These are phyloP conservation scores for Lagenidium giganteum DNA, from an alignment of 352 stramenopile genomes.

Conservation along the genomic window DNA sequence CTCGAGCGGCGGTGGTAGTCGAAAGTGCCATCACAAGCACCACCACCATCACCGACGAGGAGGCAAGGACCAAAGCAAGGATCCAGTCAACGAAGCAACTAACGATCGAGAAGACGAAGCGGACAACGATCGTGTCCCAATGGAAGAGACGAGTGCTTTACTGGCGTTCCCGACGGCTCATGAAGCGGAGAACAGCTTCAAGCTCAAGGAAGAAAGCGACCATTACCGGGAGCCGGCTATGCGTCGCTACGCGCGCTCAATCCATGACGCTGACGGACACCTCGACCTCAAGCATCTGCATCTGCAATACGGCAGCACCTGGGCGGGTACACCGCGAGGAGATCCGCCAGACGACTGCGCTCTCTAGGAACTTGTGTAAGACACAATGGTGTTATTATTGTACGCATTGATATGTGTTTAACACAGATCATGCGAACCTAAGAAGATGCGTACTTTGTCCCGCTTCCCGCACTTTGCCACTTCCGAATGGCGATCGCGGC, in stretches of 20 bases:
- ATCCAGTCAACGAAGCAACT: slow-evolving; percentile 7
- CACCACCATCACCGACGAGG: slow-evolving; percentile 19
- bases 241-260: slow-evolving; percentile 20
- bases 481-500: no score
- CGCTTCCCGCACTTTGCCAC: no score
- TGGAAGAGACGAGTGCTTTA: slow-evolving; percentile 32
- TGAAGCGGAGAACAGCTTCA: slow-evolving; percentile 26
- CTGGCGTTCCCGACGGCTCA: slow-evolving; percentile 27
- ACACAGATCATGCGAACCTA: no score
- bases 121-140: slow-evolving; percentile 7
- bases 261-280: slow-evolving; percentile 7
- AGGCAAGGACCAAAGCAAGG: not conserved
- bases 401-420: no score
- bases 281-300: not conserved
- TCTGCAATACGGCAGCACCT: slow-evolving; percentile 18
- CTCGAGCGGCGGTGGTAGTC: slow-evolving; percentile 30
- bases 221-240: slow-evolving; percentile 70
- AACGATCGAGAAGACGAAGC: slow-evolving; percentile 14
- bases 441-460: no score
- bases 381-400: no score
- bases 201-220: slow-evolving; percentile 49
- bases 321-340: not conserved
- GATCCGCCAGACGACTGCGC: no score
- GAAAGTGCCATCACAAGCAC: no score
- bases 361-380: no score